phyloP scores from a whole-genome alignment of 129 eudicot species.

The Saposhnikovia divaricata region DNA sequence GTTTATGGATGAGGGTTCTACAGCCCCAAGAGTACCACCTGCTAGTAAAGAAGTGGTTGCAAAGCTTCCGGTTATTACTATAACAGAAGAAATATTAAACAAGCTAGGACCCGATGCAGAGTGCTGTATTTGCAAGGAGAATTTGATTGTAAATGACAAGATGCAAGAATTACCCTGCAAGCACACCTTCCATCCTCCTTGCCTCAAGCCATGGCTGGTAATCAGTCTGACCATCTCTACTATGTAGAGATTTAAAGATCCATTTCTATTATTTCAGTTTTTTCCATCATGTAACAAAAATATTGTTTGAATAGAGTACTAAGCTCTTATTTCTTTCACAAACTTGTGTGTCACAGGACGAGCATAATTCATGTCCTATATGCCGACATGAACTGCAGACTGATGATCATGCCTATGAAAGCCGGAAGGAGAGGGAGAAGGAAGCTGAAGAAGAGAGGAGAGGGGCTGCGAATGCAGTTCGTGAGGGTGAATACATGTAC shows the following conservation, averaged over 20 bases:
- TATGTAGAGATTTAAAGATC: background rate
- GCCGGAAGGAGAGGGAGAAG: conserved; percentile 89
- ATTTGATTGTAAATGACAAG: conserved; percentile 54
- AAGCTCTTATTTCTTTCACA: background rate
- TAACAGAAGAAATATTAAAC: conserved; percentile 43
- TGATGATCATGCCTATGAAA: conserved; percentile 88
- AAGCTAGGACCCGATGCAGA: conserved; percentile 70
- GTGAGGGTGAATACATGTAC: conserved; percentile 96
- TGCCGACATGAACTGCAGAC: conserved; percentile 92
- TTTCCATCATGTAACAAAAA: background rate
- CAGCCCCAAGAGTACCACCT: conserved; percentile 65
- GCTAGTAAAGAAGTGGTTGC: conserved; percentile 92
- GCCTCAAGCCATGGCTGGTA: conserved; percentile 99
- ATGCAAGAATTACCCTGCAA: conserved; percentile 98
- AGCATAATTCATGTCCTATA: conserved; percentile 91
- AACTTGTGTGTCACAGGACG: conserved; percentile 39
- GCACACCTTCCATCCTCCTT: conserved; percentile 88
- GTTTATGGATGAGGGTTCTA: conserved; percentile 44
- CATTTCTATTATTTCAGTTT: background rate
- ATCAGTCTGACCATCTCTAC: background rate
- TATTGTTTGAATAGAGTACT: background rate
- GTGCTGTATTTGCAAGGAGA: conserved; percentile 87
- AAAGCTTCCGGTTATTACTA: conserved; percentile 70
- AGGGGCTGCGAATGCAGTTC: conserved; percentile 94
- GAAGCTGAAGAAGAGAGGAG: conserved; percentile 94